Percentiles rank a stretch among this genome's conserved stretches.
Evolutionary conservation across 768 basidiomycete genomes (phyloP).

Genomic region (Coprinopsis marcescibilis): DNA sequence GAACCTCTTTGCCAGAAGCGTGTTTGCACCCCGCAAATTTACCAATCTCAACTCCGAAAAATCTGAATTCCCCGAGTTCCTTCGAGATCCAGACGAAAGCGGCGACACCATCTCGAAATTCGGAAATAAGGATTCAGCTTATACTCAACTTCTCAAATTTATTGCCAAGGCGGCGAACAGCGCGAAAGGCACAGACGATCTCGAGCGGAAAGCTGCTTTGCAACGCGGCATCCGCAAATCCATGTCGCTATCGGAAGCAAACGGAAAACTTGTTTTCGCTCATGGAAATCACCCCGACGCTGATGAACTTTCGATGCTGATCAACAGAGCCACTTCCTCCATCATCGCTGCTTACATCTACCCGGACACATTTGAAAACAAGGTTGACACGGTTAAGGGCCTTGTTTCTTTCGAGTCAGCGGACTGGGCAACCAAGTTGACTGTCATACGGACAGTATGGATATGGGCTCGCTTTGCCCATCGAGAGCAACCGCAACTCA

Average conservation of each 20-base stretch:
- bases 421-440: constrained; percentile 56
- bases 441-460: constrained; percentile 71
- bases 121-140: constrained; percentile 61
- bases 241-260: constrained; percentile 64
- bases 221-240: constrained; percentile 46
- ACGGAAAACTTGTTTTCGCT: constrained; percentile 62
- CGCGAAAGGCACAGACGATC: constrained; percentile 26
- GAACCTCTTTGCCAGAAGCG: constrained; percentile 49
- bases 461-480: constrained; percentile 60
- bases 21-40: constrained; percentile 76
- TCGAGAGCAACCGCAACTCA: constrained; percentile 43
- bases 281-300: constrained; percentile 42
- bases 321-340: constrained; percentile 76
- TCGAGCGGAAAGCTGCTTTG: constrained; percentile 31
- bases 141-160: constrained; percentile 76
- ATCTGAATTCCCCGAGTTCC: constrained; percentile 68
- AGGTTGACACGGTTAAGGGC: constrained; percentile 57
- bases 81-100: constrained; percentile 50
- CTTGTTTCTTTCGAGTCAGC: constrained; percentile 67
- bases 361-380: constrained; percentile 37
- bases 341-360: constrained; percentile 68
- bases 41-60: constrained; percentile 59
- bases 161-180: constrained; percentile 54
- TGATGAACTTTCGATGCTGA: constrained; percentile 65
- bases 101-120: constrained; percentile 45